These are phyloP conservation scores for Fusarium aywerte DNA, from an alignment of 2,329 filamentous ascomycete species.

Conservation along the genomic window DNA sequence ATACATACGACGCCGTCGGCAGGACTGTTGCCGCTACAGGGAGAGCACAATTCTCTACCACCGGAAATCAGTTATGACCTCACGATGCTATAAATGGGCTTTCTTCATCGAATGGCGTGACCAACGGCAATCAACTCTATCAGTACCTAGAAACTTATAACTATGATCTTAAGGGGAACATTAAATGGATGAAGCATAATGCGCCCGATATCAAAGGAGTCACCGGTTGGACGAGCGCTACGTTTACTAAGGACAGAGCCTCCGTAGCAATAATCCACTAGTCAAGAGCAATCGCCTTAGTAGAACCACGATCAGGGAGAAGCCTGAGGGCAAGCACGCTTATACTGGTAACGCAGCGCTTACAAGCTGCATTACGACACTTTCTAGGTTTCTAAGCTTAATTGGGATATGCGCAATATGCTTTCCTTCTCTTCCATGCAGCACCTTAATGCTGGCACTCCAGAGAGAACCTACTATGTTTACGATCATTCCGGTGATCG, in stretches of 20 bases:
- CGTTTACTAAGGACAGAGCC: background rate
- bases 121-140: background rate
- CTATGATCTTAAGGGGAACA: background rate
- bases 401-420: slow-evolving; percentile 14
- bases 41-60: background rate
- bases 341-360: background rate
- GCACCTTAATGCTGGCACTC: background rate
- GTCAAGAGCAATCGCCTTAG: background rate
- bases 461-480: slow-evolving; percentile 27
- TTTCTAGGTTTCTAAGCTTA: slow-evolving; percentile 1
- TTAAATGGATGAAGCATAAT: background rate
- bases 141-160: background rate
- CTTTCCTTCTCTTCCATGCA: background rate
- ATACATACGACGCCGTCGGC: background rate
- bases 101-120: background rate
- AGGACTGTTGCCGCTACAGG: background rate
- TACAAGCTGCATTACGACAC: slow-evolving; percentile 4
- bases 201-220: background rate
- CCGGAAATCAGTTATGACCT: background rate
- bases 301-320: background rate
- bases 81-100: background rate
- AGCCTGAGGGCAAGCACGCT: background rate
- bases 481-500: slow-evolving; percentile 13
- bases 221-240: background rate
- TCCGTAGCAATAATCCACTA: background rate